Conservation (phyloP, 495 filamentous ascomycete species). For the Aspergillus sclerotioniger region DNA sequence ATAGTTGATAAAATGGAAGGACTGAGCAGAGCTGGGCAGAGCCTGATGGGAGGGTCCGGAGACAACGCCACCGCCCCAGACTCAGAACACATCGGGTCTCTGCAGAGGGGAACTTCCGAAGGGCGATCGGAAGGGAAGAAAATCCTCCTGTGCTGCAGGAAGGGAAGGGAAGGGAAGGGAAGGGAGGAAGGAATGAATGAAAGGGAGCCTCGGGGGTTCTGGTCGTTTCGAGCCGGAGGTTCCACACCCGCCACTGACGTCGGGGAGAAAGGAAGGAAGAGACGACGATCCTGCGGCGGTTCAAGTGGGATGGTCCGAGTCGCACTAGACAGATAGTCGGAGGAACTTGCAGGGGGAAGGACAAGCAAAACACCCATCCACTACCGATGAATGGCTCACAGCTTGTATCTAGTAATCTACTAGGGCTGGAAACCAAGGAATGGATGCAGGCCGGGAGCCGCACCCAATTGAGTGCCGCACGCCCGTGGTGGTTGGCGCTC, state of each 20-base stretch:
- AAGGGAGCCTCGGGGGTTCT: background rate
- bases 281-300: background rate
- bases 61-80: background rate
- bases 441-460: conserved; percentile 20
- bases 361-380: background rate
- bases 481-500: conserved; percentile 16
- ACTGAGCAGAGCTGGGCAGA: no score
- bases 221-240: background rate
- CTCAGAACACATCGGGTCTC: background rate
- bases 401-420: background rate
- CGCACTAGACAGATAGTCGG: background rate
- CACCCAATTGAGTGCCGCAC: conserved; percentile 25
- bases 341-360: background rate
- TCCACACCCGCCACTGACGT: background rate
- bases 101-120: background rate
- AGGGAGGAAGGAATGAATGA: background rate
- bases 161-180: no score
- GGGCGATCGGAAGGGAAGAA: background rate
- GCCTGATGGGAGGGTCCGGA: no score
- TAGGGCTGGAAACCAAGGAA: conserved; percentile 1
- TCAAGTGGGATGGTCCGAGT: background rate
- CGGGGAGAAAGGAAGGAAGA: background rate
- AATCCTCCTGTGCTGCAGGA: background rate
- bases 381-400: background rate
- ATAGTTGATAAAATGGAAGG: no score